These are phyloP conservation scores for Solidago caesia DNA, from an alignment of 129 eudicot species.

Conservation along the genomic window DNA sequence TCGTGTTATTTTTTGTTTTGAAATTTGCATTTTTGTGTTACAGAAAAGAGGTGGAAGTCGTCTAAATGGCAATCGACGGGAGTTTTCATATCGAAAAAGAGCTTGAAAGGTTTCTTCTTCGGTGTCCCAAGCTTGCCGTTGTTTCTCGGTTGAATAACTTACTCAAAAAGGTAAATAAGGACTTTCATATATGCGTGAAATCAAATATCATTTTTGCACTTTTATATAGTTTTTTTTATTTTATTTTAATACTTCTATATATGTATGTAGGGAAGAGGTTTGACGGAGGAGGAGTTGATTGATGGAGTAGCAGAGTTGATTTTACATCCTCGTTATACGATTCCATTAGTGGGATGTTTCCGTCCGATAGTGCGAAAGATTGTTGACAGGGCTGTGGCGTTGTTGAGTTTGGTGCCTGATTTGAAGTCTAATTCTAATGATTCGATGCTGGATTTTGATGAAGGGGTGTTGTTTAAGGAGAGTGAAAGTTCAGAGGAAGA, in stretches of 20 bases:
- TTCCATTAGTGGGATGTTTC: conserved; percentile 81
- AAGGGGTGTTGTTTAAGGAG: conserved; percentile 45
- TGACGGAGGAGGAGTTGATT: conserved; percentile 76
- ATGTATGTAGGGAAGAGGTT: conserved; percentile 46
- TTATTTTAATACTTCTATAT: not conserved
- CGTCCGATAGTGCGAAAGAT: conserved; percentile 68
- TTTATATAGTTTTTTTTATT: too few species aligned
- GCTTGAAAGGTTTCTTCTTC: conserved; percentile 58
- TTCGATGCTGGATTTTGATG: conserved; percentile 47
- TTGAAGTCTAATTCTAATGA: conserved; percentile 41
- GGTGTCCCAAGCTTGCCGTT: conserved; percentile 58
- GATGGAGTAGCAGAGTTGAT: conserved; percentile 57
- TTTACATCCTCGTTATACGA: conserved; percentile 72
- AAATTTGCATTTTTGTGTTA: too few species aligned
- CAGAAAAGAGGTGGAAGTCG: not conserved
- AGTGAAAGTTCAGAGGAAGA: conserved; percentile 37
- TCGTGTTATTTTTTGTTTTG: too few species aligned
- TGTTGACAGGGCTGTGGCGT: conserved; percentile 48
- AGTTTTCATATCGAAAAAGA: conserved; percentile 57
- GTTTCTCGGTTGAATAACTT: conserved; percentile 35
- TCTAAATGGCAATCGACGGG: conserved; percentile 63
- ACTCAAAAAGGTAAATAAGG: conserved; percentile 48
- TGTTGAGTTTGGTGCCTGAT: conserved; percentile 61
- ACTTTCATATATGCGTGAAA: not conserved
- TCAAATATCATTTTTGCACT: too few species aligned